Conservation (phyloP, 805 yeast species). For the Candida ponderosae region DNA sequence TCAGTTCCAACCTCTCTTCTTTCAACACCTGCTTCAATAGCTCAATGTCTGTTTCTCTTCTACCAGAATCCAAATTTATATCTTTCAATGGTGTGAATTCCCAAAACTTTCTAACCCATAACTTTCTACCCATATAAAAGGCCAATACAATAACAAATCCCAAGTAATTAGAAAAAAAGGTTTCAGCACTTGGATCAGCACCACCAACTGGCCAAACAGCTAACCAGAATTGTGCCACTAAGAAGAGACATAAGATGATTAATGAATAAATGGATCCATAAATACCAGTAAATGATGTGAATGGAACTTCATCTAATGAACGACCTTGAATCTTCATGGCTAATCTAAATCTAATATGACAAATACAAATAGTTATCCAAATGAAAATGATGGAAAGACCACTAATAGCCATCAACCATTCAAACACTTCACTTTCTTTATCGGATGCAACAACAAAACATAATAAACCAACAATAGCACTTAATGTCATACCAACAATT, state of each 20-base stretch:
- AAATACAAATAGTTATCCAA: conserved; percentile 52
- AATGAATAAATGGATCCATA: conserved; percentile 61
- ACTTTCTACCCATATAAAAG: conserved; percentile 33
- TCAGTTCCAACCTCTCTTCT: conserved; percentile 46
- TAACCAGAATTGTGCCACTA: conserved; percentile 76
- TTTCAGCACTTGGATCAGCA: conserved; percentile 20
- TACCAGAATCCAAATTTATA: conserved; percentile 57
- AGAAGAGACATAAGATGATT: conserved; percentile 46
- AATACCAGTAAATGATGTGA: conserved; percentile 59
- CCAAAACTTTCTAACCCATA: conserved; percentile 33
- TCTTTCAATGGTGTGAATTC: conserved; percentile 35
- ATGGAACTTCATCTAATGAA: conserved; percentile 58
- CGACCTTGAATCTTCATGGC: conserved; percentile 64
- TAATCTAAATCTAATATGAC: conserved; percentile 56
- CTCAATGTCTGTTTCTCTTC: conserved; percentile 53
- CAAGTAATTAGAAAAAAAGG: conserved; percentile 32
- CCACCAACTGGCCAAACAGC: conserved; percentile 64
- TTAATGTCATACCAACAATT: conserved; percentile 42
- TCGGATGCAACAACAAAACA: conserved; percentile 50
- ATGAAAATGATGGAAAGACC: conserved; percentile 56
- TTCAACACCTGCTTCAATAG: conserved; percentile 46
- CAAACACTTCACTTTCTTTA: conserved; percentile 46
- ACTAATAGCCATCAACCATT: conserved; percentile 60
- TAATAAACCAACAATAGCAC: conserved; percentile 47
- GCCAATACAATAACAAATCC: conserved; percentile 33